Evolutionary conservation across 2,329 filamentous ascomycete species (phyloP).

Genomic region (Aspergillus thermomutatus): DNA sequence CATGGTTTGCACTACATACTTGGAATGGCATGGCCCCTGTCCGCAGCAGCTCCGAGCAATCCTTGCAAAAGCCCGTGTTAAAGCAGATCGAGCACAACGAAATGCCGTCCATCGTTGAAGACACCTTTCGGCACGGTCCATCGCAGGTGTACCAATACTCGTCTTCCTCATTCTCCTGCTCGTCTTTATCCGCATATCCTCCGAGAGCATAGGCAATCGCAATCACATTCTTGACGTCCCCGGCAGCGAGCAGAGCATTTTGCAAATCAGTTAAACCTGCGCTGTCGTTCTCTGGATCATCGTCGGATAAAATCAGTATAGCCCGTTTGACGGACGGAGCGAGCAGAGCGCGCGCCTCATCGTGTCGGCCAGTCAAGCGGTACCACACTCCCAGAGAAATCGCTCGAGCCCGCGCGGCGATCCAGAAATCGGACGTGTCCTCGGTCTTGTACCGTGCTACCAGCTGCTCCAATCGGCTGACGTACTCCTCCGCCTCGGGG

Average conservation of each 20-base stretch:
- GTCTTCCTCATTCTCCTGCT: not conserved
- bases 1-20: slow-evolving; percentile 5
- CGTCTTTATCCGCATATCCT: not conserved
- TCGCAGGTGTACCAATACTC: slow-evolving; percentile 1
- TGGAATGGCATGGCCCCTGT: not conserved
- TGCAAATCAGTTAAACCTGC: not conserved
- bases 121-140: not conserved
- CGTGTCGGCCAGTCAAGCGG: slow-evolving; percentile 1
- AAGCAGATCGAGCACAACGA: slow-evolving; percentile 7
- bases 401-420: not conserved
- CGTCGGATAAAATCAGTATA: slow-evolving; percentile 6
- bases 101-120: not conserved
- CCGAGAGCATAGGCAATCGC: slow-evolving; percentile 1
- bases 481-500: not conserved
- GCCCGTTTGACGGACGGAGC: slow-evolving; percentile 2
- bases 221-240: slow-evolving; percentile 3
- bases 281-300: slow-evolving; percentile 8
- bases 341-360: slow-evolving; percentile 2
- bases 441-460: not conserved
- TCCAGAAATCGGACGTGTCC: not conserved
- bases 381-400: slow-evolving; percentile 6
- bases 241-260: not conserved
- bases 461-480: slow-evolving; percentile 3
- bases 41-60: not conserved
- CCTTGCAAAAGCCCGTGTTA: slow-evolving; percentile 6